Percentiles rank a stretch among this genome's conserved stretches.
These are phyloP conservation scores for cucumber (Cucumis sativus) DNA, from an alignment of 306 rosid species.

Conservation along the genomic window Cucumber_9930_V3 NC_026659.2:26994501-26995000, in stretches of 20 bases:
- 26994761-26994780: constrained; percentile 25
- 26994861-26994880: constrained; percentile 18
- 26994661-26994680: constrained; percentile 29
- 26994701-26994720: constrained; percentile 62
- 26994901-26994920: constrained; percentile 19
- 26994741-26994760: constrained; percentile 34
- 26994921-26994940: constrained; percentile 35
- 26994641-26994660: constrained; percentile 30
- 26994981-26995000: constrained; percentile 24
- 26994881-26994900: constrained; percentile 26
- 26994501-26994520: constrained; percentile 48
- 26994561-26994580: constrained; percentile 36
- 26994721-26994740: constrained; percentile 59
- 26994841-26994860: constrained; percentile 33
- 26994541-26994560: constrained; percentile 43
- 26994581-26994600: constrained; percentile 45
- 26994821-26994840: constrained; percentile 28
- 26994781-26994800: constrained; percentile 24
- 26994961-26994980: constrained; percentile 38
- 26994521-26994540: constrained; percentile 36
- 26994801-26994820: constrained; percentile 25
- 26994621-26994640: constrained; percentile 36
- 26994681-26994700: constrained; percentile 61
- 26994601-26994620: constrained; percentile 16
- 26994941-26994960: constrained; percentile 61